phyloP scores from a whole-genome alignment of 2,329 filamentous ascomycete genomes.

The Aspergillus floridensis region DNA sequence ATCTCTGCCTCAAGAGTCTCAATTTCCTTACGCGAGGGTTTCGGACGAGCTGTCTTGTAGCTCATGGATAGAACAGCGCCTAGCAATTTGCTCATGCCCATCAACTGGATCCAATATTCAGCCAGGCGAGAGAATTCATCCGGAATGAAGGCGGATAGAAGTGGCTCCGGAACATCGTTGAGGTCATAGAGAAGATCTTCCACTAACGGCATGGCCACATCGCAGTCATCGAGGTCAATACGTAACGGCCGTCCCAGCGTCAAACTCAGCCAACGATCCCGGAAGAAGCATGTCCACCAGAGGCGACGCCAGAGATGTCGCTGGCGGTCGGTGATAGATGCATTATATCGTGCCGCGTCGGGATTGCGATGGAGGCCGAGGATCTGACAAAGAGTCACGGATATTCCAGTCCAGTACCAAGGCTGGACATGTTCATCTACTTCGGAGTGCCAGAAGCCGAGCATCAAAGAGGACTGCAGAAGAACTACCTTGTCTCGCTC shows the following conservation, averaged over 20 bases:
- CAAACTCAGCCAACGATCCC: conserved; percentile 43
- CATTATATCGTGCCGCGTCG: conserved; percentile 13
- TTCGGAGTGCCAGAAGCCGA: conserved; percentile 46
- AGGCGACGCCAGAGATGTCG: conserved; percentile 38
- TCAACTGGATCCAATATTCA: conserved; percentile 26
- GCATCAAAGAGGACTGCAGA: conserved; percentile 44
- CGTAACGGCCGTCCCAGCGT: conserved; percentile 42
- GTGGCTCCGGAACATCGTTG: conserved; percentile 5
- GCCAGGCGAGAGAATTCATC: conserved; percentile 21
- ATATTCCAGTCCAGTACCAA: conserved; percentile 50
- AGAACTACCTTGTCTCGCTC: conserved; percentile 43
- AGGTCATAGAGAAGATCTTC: conserved; percentile 29
- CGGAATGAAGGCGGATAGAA: conserved; percentile 19
- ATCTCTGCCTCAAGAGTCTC: conserved; percentile 24
- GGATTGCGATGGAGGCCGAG: conserved; percentile 43
- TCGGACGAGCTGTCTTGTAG: conserved; percentile 22
- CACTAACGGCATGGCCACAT: conserved; percentile 30
- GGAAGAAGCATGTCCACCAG: conserved; percentile 43
- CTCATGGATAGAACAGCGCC: conserved; percentile 26
- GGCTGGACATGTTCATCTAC: conserved; percentile 43
- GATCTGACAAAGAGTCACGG: conserved; percentile 44
- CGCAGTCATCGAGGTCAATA: conserved; percentile 39
- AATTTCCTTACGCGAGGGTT: conserved; percentile 18
- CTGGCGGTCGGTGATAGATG: conserved; percentile 22
- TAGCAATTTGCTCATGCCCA: conserved; percentile 26